Conservation (phyloP, 768 basidiomycete genomes). For the Glaciozyma martinii region DNA sequence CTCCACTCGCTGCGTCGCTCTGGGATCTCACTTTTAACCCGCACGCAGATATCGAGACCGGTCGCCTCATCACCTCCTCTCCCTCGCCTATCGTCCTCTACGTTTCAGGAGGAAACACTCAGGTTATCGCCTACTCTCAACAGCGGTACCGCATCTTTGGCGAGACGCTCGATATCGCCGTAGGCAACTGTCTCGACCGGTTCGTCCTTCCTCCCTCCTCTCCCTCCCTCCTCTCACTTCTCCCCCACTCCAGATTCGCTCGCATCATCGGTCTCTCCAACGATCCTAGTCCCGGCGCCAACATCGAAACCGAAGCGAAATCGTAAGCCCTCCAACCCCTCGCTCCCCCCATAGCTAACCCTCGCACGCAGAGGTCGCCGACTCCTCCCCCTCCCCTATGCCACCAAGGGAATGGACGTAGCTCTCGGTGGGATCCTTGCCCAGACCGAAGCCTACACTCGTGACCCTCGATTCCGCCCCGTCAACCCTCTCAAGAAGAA, state of each 20-base stretch:
- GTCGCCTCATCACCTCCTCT: slow-evolving; percentile 85
- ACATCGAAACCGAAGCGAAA: slow-evolving; percentile 93
- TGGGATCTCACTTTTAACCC: background rate
- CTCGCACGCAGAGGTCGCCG: slow-evolving; percentile 59
- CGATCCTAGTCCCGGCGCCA: slow-evolving; percentile 91
- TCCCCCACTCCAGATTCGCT: slow-evolving; percentile 54
- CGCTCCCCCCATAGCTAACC: background rate
- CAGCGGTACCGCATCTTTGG: slow-evolving; percentile 98
- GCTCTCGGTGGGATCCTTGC: slow-evolving; percentile 90
- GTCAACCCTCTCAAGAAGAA: slow-evolving; percentile 3
- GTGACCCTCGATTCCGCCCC: slow-evolving; percentile 70
- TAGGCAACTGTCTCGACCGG: slow-evolving; percentile 94
- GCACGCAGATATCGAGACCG: slow-evolving; percentile 90
- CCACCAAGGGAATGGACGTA: slow-evolving; percentile 98
- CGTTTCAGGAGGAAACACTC: slow-evolving; percentile 97
- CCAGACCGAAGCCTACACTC: slow-evolving; percentile 75
- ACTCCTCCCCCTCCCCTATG: slow-evolving; percentile 75
- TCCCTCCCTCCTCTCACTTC: background rate
- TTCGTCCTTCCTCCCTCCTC: background rate
- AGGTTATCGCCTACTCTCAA: slow-evolving; percentile 96
- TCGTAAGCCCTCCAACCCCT: slow-evolving; percentile 47
- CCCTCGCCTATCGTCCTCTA: slow-evolving; percentile 94
- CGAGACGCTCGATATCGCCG: slow-evolving; percentile 97
- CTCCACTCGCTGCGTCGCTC: background rate
- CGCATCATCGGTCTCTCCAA: slow-evolving; percentile 88